Evolutionary conservation across 768 basidiomycete species (phyloP).

Genomic region (Obba rivulosa): DNA sequence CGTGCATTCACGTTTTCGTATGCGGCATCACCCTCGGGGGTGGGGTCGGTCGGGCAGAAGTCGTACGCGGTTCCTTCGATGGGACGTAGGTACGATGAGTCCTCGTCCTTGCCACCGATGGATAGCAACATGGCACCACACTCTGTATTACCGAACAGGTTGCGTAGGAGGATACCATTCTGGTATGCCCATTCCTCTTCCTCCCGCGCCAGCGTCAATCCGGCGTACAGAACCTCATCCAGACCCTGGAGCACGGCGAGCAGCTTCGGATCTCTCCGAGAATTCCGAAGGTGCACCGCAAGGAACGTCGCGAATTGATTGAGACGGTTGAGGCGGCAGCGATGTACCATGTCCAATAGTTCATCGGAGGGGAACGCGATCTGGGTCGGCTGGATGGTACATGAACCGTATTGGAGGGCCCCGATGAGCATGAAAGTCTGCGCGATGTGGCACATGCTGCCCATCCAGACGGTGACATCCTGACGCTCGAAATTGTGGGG

Average conservation of each 20-base stretch:
- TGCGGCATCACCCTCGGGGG: slow-evolving; percentile 9
- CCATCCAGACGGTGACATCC: slow-evolving; percentile 75
- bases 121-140: slow-evolving; percentile 69
- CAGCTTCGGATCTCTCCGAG: slow-evolving; percentile 56
- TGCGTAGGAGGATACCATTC: slow-evolving; percentile 63
- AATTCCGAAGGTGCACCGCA: slow-evolving; percentile 52
- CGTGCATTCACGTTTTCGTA: slow-evolving; percentile 48
- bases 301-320: slow-evolving; percentile 74
- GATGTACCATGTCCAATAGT: slow-evolving; percentile 63
- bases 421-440: slow-evolving; percentile 76
- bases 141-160: slow-evolving; percentile 80
- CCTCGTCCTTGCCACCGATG: slow-evolving; percentile 44
- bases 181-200: slow-evolving; percentile 68
- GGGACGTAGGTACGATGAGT: slow-evolving; percentile 48
- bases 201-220: slow-evolving; percentile 57
- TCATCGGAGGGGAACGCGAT: slow-evolving; percentile 65
- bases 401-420: slow-evolving; percentile 64
- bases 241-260: slow-evolving; percentile 49
- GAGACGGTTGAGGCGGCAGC: slow-evolving; percentile 65
- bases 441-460: slow-evolving; percentile 80
- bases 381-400: slow-evolving; percentile 65
- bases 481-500: slow-evolving; percentile 47
- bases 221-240: slow-evolving; percentile 62
- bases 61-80: slow-evolving; percentile 61
- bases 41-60: slow-evolving; percentile 54